phyloP scores from a whole-genome alignment of 2,329 filamentous ascomycete species.

The Fusarium duplospermum region DNA sequence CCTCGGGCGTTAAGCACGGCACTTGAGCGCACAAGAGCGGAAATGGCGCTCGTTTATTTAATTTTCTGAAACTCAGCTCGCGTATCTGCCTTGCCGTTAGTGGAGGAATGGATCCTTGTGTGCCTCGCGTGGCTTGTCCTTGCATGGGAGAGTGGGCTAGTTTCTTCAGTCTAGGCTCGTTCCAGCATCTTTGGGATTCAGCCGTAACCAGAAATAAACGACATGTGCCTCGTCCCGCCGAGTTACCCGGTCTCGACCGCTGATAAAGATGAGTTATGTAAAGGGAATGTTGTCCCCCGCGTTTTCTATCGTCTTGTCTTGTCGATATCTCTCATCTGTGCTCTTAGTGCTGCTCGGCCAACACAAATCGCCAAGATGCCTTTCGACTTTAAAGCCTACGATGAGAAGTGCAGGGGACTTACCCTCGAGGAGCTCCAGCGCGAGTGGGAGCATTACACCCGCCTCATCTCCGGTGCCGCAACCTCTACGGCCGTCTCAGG shows the following conservation, averaged over 20 bases:
- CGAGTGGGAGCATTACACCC: constrained; percentile 58
- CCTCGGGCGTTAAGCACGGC: not conserved
- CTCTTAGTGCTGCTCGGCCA: not conserved
- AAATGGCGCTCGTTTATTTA: not conserved
- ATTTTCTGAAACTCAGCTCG: not conserved
- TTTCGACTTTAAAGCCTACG: constrained; percentile 55
- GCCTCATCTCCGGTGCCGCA: constrained; percentile 53
- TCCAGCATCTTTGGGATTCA: not conserved
- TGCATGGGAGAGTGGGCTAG: not conserved
- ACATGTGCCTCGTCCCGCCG: not conserved
- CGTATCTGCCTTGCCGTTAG: not conserved
- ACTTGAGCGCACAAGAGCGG: not conserved
- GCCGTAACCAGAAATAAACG: not conserved
- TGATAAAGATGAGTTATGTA: not conserved
- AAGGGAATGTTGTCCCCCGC: not conserved
- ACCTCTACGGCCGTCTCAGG: constrained; percentile 55
- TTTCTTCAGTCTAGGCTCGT: not conserved
- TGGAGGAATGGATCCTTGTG: not conserved
- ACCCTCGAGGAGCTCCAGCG: constrained; percentile 52
- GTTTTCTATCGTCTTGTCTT: constrained; percentile 6
- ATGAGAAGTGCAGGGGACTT: constrained; percentile 52
- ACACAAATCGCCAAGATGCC: constrained; percentile 45
- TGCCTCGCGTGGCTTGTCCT: not conserved
- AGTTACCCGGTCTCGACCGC: not conserved
- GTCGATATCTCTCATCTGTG: not conserved